These are phyloP conservation scores for Colletotrichum sp. DNA, from an alignment of 2,329 filamentous ascomycete genomes.

Conservation along the genomic window DNA sequence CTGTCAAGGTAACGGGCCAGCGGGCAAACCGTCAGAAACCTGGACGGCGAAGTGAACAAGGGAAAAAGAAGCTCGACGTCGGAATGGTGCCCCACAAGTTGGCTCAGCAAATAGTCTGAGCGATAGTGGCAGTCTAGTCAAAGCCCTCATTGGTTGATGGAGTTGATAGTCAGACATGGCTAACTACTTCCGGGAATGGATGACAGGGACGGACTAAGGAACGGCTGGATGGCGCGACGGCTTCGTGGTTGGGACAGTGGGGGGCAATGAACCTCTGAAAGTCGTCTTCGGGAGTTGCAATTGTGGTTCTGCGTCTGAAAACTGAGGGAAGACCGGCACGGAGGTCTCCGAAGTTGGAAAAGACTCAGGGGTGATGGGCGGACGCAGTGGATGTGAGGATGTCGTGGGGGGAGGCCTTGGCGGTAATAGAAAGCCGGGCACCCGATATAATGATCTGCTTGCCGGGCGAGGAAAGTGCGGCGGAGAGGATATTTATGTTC, in stretches of 20 bases:
- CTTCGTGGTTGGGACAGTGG: not conserved
- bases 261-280: not conserved
- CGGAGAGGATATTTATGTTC: not conserved
- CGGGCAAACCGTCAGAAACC: not conserved
- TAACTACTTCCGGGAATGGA: not conserved
- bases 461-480: not conserved
- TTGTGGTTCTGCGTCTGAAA: not conserved
- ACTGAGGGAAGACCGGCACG: not conserved
- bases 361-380: not conserved
- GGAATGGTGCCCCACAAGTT: not conserved
- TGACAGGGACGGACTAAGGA: not conserved
- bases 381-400: not conserved
- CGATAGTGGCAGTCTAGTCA: not conserved
- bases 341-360: not conserved
- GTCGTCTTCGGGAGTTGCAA: not conserved
- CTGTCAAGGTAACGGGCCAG: not conserved
- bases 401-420: not conserved
- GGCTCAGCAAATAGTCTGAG: conserved; percentile 5
- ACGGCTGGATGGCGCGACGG: not conserved
- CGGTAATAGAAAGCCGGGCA: not conserved
- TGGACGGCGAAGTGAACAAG: not conserved
- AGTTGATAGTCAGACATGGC: not conserved
- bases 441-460: not conserved
- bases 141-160: not conserved
- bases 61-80: not conserved